Percentiles rank a stretch among this genome's conserved stretches.
Conservation (phyloP, 768 basidiomycete genomes). For the Macrolepiota albuminosa region DNA sequence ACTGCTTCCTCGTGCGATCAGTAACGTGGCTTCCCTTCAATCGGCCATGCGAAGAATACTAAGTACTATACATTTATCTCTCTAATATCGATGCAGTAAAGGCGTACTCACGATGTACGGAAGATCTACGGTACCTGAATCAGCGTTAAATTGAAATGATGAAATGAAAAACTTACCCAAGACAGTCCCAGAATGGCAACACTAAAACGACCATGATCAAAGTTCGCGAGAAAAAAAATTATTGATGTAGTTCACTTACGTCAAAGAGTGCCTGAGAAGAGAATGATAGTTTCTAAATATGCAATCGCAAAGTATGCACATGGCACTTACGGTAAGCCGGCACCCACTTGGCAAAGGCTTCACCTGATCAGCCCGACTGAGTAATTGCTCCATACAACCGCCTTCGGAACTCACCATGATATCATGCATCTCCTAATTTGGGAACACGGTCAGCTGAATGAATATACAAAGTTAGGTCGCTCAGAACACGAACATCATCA, state of each 20-base stretch:
- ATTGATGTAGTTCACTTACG: conserved; percentile 24
- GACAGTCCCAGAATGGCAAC: conserved; percentile 52
- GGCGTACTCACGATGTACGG: conserved; percentile 39
- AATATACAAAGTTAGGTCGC: background rate
- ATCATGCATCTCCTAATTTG: conserved; percentile 39
- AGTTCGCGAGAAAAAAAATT: background rate
- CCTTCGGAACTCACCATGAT: conserved; percentile 34
- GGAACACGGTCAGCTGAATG: background rate
- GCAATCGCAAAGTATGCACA: background rate
- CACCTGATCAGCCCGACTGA: conserved; percentile 24
- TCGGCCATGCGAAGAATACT: conserved; percentile 61
- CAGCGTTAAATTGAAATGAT: background rate
- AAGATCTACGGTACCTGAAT: conserved; percentile 31
- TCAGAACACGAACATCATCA: conserved; percentile 45
- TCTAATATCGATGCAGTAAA: background rate
- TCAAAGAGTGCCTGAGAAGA: conserved; percentile 46
- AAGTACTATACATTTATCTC: background rate
- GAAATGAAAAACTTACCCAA: conserved; percentile 30
- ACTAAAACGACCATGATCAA: conserved; percentile 22
- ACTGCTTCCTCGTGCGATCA: conserved; percentile 27
- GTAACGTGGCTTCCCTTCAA: conserved; percentile 41
- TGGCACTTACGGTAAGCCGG: conserved; percentile 40
- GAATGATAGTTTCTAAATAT: background rate
- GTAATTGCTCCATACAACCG: background rate
- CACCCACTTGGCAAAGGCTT: conserved; percentile 43